Conservation (phyloP, 495 filamentous ascomycete genomes). For the Cairneyella variabilis region DNA sequence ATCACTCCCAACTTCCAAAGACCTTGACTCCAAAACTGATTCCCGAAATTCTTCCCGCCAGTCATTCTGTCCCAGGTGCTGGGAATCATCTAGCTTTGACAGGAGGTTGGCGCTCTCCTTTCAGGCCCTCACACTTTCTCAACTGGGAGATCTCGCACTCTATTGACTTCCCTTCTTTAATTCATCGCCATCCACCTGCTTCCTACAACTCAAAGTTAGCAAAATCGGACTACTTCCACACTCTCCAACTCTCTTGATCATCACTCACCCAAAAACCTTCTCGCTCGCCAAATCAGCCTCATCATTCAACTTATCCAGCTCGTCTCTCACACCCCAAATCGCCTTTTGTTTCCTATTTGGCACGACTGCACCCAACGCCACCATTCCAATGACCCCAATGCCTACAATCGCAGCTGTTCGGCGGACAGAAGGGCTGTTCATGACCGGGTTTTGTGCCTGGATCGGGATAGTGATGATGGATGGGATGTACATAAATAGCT, state of each 20-base stretch:
- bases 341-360: conserved; percentile 11
- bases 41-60: no score
- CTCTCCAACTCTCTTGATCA: not conserved
- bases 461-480: no score
- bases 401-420: not conserved
- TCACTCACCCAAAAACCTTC: conserved; percentile 6
- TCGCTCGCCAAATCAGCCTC: not conserved
- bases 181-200: not conserved
- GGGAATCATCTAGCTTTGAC: no score
- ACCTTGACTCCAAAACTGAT: no score
- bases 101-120: no score
- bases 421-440: not conserved
- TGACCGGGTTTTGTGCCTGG: not conserved
- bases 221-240: not conserved
- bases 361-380: not conserved
- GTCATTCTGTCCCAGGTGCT: no score
- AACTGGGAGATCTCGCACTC: no score
- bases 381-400: not conserved
- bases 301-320: conserved; percentile 7
- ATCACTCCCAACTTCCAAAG: no score
- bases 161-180: not conserved
- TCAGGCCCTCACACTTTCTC: no score
- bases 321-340: conserved; percentile 1
- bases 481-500: not conserved
- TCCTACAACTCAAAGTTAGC: not conserved